These are phyloP conservation scores for Carpinus fangiana DNA, from an alignment of 306 rosid species.

Conservation along the genomic window DNA sequence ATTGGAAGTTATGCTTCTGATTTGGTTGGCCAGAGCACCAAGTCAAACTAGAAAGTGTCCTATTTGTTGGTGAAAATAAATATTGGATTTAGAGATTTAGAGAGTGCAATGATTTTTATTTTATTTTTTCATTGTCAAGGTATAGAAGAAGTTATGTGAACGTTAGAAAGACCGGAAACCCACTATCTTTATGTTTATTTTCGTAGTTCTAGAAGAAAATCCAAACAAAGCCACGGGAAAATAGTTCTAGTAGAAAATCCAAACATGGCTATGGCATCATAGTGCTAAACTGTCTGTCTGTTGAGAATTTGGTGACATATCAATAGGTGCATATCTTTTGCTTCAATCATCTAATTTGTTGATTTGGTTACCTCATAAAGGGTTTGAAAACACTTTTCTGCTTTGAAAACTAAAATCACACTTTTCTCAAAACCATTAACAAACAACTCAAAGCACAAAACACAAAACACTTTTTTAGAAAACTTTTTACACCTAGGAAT, in stretches of 20 bases:
- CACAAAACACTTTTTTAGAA: too few species aligned
- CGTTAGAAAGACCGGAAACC: background rate
- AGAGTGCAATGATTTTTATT: background rate
- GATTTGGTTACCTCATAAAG: background rate
- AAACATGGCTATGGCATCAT: background rate
- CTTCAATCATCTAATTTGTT: background rate
- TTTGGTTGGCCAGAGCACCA: background rate
- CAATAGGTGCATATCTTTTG: background rate
- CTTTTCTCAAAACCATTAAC: too few species aligned
- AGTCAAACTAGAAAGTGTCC: background rate
- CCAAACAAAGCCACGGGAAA: background rate
- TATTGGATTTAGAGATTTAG: background rate
- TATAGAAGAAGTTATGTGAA: background rate
- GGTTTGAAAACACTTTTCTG: too few species aligned
- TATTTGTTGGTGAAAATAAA: background rate
- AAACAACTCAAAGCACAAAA: too few species aligned
- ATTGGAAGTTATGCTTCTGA: background rate
- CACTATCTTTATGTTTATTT: background rate
- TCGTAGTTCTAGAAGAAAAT: background rate
- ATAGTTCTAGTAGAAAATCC: background rate
- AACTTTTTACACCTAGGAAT: too few species aligned
- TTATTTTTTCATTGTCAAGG: background rate
- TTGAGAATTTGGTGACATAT: background rate
- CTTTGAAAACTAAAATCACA: too few species aligned
- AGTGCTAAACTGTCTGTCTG: background rate